phyloP scores from a whole-genome alignment of 306 rosid species.

The Potentilla sterilis region DNA sequence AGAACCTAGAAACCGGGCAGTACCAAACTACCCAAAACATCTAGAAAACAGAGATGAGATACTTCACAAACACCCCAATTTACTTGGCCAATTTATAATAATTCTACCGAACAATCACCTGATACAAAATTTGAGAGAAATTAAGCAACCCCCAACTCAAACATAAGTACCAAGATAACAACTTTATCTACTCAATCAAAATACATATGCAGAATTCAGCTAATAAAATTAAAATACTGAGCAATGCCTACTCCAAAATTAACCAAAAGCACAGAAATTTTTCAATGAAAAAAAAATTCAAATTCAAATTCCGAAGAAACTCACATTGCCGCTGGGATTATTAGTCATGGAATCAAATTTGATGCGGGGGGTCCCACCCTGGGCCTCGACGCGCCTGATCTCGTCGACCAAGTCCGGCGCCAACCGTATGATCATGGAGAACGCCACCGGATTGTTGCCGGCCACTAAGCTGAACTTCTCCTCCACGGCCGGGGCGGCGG shows the following conservation, averaged over 20 bases:
- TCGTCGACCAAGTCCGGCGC: slow-evolving; percentile 87
- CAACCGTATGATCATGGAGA: slow-evolving; percentile 74
- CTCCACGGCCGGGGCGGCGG: slow-evolving; percentile 51
- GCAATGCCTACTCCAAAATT: background rate
- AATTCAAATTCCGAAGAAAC: slow-evolving; percentile 23
- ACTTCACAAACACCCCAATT: slow-evolving; percentile 1
- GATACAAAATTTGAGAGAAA: background rate
- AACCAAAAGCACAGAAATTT: background rate
- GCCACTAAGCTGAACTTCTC: slow-evolving; percentile 71
- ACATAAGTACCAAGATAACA: background rate
- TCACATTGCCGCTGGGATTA: slow-evolving; percentile 68
- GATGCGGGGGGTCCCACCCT: slow-evolving; percentile 74
- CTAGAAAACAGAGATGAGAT: background rate
- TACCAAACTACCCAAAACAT: background rate
- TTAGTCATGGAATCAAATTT: slow-evolving; percentile 61
- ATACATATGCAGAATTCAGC: background rate
- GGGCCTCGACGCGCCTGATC: slow-evolving; percentile 91
- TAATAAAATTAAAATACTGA: background rate
- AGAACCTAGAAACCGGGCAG: background rate
- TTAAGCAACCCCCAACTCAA: background rate
- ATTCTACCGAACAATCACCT: background rate
- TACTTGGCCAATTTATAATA: background rate
- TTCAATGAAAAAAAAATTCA: background rate
- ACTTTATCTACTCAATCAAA: background rate
- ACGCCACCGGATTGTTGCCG: slow-evolving; percentile 69